Evolutionary conservation across 768 basidiomycete species (phyloP).

Genomic region (Gymnopilus junonius): DNA sequence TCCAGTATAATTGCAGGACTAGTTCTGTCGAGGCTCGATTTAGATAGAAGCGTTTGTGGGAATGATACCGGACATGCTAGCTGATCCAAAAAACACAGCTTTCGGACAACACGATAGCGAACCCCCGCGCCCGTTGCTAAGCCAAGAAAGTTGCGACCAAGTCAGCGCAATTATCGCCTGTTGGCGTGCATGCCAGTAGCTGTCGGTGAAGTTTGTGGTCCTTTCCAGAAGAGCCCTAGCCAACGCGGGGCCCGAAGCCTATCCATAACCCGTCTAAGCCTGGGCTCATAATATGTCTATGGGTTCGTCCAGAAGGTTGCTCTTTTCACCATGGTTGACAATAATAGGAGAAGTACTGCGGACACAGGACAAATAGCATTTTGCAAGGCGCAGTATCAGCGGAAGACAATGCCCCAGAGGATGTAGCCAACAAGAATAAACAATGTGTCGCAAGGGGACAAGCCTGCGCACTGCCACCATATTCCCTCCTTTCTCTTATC

Average conservation of each 20-base stretch:
- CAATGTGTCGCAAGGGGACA: conserved; percentile 10
- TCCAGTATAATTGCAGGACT: too few relatives aligned
- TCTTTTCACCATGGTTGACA: neutral
- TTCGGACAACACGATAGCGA: neutral
- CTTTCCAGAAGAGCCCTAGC: too few relatives aligned
- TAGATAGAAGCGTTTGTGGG: too few relatives aligned
- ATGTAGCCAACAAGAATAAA: neutral
- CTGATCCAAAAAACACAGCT: neutral
- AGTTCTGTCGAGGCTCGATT: too few relatives aligned
- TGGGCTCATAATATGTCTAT: neutral
- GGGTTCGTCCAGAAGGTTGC: neutral
- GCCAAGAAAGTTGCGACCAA: too few relatives aligned
- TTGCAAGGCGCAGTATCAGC: neutral
- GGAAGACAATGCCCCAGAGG: neutral
- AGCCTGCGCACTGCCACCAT: conserved; percentile 10
- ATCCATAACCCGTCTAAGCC: neutral
- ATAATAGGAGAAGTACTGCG: neutral
- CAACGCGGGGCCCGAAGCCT: too few relatives aligned
- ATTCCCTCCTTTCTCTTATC: neutral
- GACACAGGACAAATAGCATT: too few relatives aligned
- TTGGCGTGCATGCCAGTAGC: too few relatives aligned
- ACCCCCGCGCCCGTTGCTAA: too few relatives aligned
- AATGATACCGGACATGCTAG: neutral
- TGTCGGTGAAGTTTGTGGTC: too few relatives aligned
- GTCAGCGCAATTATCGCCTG: too few relatives aligned